A percentile compares a stretch with the other conserved stretches of the same genome.
Conservation (phyloP, 2,329 filamentous ascomycete genomes). For the Diaporthe sp. region DNA sequence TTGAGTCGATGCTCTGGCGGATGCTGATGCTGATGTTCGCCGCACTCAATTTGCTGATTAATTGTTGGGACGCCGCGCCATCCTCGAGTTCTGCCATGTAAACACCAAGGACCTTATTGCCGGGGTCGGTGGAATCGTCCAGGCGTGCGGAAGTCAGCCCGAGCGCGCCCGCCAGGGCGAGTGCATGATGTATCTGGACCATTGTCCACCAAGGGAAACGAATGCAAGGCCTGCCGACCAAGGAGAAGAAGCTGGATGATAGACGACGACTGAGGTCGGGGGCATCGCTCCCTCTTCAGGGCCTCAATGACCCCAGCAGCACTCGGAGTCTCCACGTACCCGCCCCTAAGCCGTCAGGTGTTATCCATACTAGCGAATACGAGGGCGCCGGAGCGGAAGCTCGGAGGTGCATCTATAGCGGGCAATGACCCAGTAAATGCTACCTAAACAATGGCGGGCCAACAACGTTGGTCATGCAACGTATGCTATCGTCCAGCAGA, state of each 20-base stretch:
- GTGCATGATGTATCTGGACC: background rate
- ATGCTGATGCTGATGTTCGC: background rate
- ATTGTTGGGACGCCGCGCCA: background rate
- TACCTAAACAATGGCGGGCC: too few relatives aligned
- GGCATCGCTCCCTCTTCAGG: background rate
- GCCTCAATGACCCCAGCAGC: background rate
- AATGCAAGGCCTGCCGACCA: background rate
- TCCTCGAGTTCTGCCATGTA: conserved; percentile 13
- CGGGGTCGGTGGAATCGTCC: background rate
- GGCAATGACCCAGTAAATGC: too few relatives aligned
- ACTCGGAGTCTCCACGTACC: background rate
- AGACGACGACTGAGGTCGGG: background rate
- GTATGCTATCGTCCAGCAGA: too few relatives aligned
- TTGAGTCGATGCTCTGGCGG: background rate
- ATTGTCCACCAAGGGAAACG: background rate
- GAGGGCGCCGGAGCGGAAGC: too few relatives aligned
- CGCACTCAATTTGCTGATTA: background rate
- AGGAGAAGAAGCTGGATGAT: background rate
- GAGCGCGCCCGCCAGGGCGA: background rate
- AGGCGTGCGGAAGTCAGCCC: background rate
- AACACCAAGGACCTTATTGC: background rate
- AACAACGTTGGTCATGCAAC: too few relatives aligned
- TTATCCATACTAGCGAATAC: background rate
- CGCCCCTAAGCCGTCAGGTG: background rate
- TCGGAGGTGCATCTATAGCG: too few relatives aligned